Evolutionary conservation across 306 rosid genomes (phyloP), one percentile per base, ranked within the genome.

Genomic region (Vicia villosa): DNA sequence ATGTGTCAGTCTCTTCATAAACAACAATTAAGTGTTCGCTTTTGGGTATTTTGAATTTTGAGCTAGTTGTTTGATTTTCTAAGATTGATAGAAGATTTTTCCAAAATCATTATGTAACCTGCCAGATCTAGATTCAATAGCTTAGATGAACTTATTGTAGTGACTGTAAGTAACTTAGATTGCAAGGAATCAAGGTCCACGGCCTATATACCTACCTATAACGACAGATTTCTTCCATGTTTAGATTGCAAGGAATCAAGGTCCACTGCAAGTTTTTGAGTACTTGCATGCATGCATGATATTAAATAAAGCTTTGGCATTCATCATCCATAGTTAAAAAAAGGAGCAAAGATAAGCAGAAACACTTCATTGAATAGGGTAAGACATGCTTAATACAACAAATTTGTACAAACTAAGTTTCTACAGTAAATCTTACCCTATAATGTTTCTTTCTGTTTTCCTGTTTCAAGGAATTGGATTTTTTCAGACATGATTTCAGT

Each of bases 361-460:
- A 34, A 34, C 38, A 34, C 10, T 34, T 32, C 28, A 17, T 15
- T 45, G 34, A 20, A 59, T 61, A 20, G 26, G 45, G 34, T 34
- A 20, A 6, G 3, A 26, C 34, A 65, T 67, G 40, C 38, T 30
- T 69, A 40, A 63, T 17, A 41, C 34, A 9, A 34, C 2, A 51
- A 30, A 42, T 51, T 17, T 7, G 28, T 10, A 58, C 64, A 55
- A 63, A 21, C 81, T 79, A 82, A 49, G 77, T 79, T 49, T 24
- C 83, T 17, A 77, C 55, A 61, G 75, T 61, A 56, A 83, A 83
- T 45, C 85, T 77, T 54, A 83, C 87, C 75, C 58, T 77, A 41
- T 4, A 8, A 22, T 20, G 56, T 63, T 78, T 80, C 75, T 81
- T 74, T 34, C 38, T 42, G 59, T 56, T 58, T n/a, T 74, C 77